A percentile compares a stretch with the other conserved stretches of the same genome.
phyloP scores from a whole-genome alignment of 345 rosid genomes.

The Salix caprea region DNA sequence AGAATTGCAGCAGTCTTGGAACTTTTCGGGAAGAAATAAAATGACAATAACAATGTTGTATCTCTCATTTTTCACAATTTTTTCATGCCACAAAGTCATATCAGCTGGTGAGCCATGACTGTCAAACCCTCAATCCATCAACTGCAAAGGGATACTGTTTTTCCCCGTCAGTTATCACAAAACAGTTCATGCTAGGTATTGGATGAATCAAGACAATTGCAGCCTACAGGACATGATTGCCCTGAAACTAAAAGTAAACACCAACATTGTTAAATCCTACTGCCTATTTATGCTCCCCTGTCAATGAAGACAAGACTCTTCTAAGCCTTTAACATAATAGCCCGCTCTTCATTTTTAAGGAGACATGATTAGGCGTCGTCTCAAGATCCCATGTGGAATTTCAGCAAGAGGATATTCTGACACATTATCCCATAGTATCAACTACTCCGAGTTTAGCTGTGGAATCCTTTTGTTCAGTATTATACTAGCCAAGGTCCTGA shows the following conservation, averaged over 20 bases:
- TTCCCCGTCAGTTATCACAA: not conserved
- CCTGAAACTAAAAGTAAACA: not conserved
- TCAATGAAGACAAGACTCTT: not conserved
- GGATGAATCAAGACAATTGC: not conserved
- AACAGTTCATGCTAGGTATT: not conserved
- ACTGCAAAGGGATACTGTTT: not conserved
- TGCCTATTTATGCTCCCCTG: not conserved
- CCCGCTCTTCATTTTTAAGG: not conserved
- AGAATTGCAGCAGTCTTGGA: not conserved
- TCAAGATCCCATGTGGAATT: no score
- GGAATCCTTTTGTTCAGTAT: not conserved
- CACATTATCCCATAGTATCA: not conserved
- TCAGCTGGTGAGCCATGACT: not conserved
- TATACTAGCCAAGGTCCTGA: not conserved
- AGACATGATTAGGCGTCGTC: not conserved
- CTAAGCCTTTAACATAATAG: not conserved
- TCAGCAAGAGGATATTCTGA: not conserved
- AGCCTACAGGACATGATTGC: not conserved
- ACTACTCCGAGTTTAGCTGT: not conserved
- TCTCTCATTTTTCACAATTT: not conserved
- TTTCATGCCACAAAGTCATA: not conserved
- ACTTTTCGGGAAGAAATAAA: not conserved
- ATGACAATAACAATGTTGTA: not conserved
- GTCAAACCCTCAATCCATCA: not conserved
- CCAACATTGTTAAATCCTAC: not conserved